Percentiles rank a stretch among this genome's conserved stretches.
These are phyloP conservation scores for Ilyonectria destructans DNA, from an alignment of 2,329 filamentous ascomycete species.

Conservation along the genomic window DNA sequence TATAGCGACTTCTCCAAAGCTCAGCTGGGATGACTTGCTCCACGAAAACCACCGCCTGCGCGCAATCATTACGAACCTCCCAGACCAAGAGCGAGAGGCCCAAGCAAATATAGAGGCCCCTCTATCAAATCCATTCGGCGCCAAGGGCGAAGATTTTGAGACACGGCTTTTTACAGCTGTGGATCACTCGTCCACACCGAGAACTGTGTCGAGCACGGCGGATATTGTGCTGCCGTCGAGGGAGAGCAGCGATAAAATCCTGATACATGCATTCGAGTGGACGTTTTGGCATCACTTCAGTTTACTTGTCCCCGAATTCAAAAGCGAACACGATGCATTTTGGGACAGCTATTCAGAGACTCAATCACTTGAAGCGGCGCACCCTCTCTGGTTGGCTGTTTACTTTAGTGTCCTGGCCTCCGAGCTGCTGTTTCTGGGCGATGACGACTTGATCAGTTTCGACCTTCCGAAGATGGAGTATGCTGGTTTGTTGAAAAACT, in stretches of 20 bases:
- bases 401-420: slow-evolving; percentile 11
- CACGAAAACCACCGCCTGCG: slow-evolving; percentile 9
- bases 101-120: not conserved
- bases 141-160: not conserved
- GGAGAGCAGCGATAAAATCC: not conserved
- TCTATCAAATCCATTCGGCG: too few relatives aligned
- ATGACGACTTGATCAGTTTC: not conserved
- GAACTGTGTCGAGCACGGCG: too few relatives aligned
- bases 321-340: not conserved
- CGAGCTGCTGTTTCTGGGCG: slow-evolving; percentile 3
- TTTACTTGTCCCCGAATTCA: not conserved
- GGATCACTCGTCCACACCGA: too few relatives aligned
- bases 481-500: not conserved
- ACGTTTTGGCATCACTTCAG: slow-evolving; percentile 20
- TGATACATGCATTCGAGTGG: slow-evolving; percentile 8
- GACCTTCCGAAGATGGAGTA: not conserved
- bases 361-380: not conserved
- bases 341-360: not conserved
- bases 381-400: not conserved
- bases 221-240: slow-evolving; percentile 4
- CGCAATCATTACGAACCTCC: not conserved
- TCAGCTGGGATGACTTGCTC: not conserved
- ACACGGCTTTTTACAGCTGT: not conserved
- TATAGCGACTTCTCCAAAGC: too few relatives aligned
- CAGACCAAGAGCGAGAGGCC: not conserved